Conservation (phyloP, 2,329 filamentous ascomycete genomes). For the Aspergillus fructus region DNA sequence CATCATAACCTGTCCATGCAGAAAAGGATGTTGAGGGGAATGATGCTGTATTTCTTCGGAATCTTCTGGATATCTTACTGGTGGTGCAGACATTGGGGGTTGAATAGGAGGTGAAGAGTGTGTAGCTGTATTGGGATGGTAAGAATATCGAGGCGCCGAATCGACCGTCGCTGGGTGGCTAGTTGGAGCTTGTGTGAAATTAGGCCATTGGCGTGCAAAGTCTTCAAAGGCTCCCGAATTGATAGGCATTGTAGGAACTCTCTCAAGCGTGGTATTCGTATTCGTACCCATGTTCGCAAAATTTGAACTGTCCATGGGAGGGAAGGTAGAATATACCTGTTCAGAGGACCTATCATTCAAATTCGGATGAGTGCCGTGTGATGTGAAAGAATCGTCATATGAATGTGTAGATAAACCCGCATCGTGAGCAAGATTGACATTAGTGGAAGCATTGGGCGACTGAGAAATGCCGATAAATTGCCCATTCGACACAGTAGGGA, state of each 20-base stretch:
- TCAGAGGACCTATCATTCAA: background rate
- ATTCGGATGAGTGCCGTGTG: too few species aligned
- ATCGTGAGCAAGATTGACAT: background rate
- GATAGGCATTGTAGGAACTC: background rate
- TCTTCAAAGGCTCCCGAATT: background rate
- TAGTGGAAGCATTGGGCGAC: background rate
- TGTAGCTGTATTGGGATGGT: background rate
- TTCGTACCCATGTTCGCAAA: background rate
- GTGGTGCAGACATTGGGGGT: background rate
- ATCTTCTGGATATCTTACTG: background rate
- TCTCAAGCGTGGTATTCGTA: background rate
- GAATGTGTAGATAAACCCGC: background rate
- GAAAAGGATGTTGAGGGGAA: background rate
- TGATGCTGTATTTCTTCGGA: background rate
- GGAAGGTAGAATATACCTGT: background rate
- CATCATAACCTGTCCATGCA: background rate
- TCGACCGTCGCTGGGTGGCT: background rate
- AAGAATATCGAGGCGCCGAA: background rate
- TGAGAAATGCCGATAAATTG: background rate
- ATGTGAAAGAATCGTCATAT: background rate
- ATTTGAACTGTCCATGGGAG: background rate
- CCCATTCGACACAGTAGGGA: background rate
- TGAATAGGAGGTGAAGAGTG: background rate
- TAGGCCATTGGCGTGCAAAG: background rate
- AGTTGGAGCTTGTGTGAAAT: background rate